Conservation (phyloP, 345 rosid genomes). For the Theobroma cacao region DNA sequence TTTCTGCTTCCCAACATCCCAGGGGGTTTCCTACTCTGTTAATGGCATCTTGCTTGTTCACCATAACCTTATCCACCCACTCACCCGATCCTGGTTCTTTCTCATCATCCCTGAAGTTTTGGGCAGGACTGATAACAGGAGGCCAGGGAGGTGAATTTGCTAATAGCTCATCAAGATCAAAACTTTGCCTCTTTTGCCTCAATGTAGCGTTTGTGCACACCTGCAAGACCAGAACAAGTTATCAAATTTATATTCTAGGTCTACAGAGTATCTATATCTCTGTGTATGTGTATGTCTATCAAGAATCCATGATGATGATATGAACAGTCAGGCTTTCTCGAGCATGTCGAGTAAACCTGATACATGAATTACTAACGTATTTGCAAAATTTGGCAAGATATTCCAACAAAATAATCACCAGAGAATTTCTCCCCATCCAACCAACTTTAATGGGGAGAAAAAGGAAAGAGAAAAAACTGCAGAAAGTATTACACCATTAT, state of each 20-base stretch:
- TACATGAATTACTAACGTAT: not conserved
- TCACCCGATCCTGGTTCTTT: conserved; percentile 62
- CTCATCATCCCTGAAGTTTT: conserved; percentile 65
- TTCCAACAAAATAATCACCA: not conserved
- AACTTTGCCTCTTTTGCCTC: conserved; percentile 63
- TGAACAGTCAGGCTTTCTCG: not conserved
- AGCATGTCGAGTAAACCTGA: not conserved
- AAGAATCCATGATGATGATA: not conserved
- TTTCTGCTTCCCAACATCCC: conserved; percentile 60
- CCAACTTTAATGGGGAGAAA: not conserved
- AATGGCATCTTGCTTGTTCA: conserved; percentile 70
- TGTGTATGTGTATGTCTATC: not conserved
- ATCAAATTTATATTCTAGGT: not conserved
- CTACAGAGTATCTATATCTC: too few relatives aligned
- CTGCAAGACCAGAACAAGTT: conserved; percentile 34
- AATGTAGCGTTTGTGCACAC: conserved; percentile 37
- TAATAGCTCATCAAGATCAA: conserved; percentile 79
- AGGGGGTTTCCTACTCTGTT: conserved; percentile 38
- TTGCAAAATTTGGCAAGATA: not conserved
- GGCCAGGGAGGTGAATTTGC: conserved; percentile 98
- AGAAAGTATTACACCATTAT: not conserved
- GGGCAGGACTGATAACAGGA: conserved; percentile 66
- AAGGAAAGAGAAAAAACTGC: not conserved
- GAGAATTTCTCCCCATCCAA: not conserved
- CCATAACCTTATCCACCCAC: conserved; percentile 99